Evolutionary conservation across 768 basidiomycete species (phyloP), one percentile per base, ranked within the genome.

Genomic region (Auriscalpium orientale): DNA sequence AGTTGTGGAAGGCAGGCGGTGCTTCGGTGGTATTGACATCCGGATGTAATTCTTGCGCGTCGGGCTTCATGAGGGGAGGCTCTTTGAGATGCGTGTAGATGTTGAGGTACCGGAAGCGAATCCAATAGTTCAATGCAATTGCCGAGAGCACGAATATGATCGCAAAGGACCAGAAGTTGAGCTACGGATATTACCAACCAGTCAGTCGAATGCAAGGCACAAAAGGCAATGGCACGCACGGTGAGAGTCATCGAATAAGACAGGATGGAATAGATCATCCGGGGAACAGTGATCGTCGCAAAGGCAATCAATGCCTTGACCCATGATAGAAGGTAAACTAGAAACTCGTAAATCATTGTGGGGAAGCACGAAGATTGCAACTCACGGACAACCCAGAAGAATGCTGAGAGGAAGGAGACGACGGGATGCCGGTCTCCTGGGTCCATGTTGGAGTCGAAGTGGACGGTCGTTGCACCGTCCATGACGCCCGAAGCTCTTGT

Each of bases 101-200:
- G 66, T 87, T 88, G 63, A 88, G 79, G 68, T 85, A 89, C 54
- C 82, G 84, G 68, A 84, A 88, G 54, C 92, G 85, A 56, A 95
- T 85, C 79, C 89, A 87, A 64, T 94, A 89, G 68, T 90, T 89
- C 18, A 91, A 66, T 8, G 78, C 85, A 48, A 88, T 75, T 2
- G 79, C 76, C 4, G 84, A 83, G 16, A 84, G 74, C 13, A 76
- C 71, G 61, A 93, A 90, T 10, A 95, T 77, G 58, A 87, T 76
- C 7, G 87, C 86, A 61, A 98, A 87, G 45, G 88, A 89, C 80
- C 91, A 93, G 70, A 97, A 97, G 62, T 91, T 91, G 47, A 98
- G 80, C 84, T 95, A 68, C 50, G 48, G 57, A n/a, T 46, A 18
- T 54, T 57, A 54, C 58, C 28, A 49, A 33, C 48, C 53, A 11